These are phyloP conservation scores for Phytophthora pluvialis DNA, from an alignment of 352 stramenopile species.

Conservation along the genomic window DNA sequence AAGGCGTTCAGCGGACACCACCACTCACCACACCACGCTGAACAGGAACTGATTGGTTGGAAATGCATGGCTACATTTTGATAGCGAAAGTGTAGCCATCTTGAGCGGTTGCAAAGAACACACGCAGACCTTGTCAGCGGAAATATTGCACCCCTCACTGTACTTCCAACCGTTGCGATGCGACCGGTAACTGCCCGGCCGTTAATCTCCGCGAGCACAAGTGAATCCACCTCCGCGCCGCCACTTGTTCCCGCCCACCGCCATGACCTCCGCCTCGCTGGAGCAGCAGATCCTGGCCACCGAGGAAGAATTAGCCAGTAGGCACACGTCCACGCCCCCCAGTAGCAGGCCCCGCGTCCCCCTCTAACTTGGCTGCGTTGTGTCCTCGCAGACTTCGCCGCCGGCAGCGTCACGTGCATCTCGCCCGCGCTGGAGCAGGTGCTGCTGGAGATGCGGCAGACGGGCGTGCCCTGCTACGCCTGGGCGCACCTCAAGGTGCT, in stretches of 20 bases:
- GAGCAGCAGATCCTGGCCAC: slow-evolving; percentile 73
- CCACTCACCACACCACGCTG: too few species aligned
- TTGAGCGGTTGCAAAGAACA: slow-evolving; percentile 14
- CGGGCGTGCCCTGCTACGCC: slow-evolving; percentile 73
- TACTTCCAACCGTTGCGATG: neutral
- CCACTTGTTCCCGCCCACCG: neutral
- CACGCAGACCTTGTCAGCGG: slow-evolving; percentile 8
- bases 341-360: neutral
- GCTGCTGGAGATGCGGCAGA: slow-evolving; percentile 71
- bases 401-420: slow-evolving; percentile 49
- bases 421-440: slow-evolving; percentile 63
- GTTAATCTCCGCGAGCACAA: slow-evolving; percentile 18
- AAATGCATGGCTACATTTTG: too few species aligned
- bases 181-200: neutral
- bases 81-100: slow-evolving; percentile 12
- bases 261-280: slow-evolving; percentile 23
- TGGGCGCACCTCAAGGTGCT: slow-evolving; percentile 77
- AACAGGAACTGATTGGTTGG: too few species aligned
- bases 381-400: slow-evolving; percentile 51
- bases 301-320: slow-evolving; percentile 61
- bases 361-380: neutral
- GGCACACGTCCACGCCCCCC: too few species aligned
- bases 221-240: slow-evolving; percentile 3
- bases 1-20: too few species aligned
- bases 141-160: neutral